Evolutionary conservation across 768 basidiomycete species (phyloP), one percentile per base, ranked within the genome.

Genomic region (Phlebiopsis flavidoalba): DNA sequence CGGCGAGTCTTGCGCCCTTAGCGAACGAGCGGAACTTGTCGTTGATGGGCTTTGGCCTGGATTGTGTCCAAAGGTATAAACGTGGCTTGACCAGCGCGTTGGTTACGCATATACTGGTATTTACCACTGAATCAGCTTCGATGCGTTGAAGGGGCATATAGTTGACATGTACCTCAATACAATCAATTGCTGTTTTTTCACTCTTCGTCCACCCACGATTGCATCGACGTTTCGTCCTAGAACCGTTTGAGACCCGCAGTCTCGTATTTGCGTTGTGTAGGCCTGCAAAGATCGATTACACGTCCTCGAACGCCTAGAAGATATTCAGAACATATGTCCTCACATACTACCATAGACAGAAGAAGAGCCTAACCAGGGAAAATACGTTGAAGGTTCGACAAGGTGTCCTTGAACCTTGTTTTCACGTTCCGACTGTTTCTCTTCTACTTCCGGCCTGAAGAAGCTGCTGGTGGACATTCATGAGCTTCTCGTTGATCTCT

Each of bases 51-150:
- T 96, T n/a, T 98, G 36, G 89, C 89, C 69, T 94, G 92, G 65
- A 98, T 96, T 8, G 94, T 95, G 72, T 98, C 96, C n/a, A 99
- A 86, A 0, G 97, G 97, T 50, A 99, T 90, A 77, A 98, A 98
- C 0, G 97, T 99, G 12, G 96, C 96, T 74, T 95, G 93, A 1
- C 96, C 97, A 0, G 91, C 86, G 37, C 95, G 89, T 73, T 97
- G 94, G 62, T 89, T 95, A 63, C 94, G 89, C 84, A 99, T 85
- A 72, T 97, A 98, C 89, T 95, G 66, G 15, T 37, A 22, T 43
- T 14, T 11, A 35, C 19, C 1, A 50, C 10, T 12, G 12, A 48
- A 3, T 24, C 21, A 21, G n/a, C 46, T 19, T 4, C 40, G 50
- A 40, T n/a, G 45, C 26, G 5, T 31, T 37, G n/a, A 21, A 15